Base-by-base conservation (phyloP, 2,329 filamentous ascomycete genomes). In the Cadophora sp. region DNA sequence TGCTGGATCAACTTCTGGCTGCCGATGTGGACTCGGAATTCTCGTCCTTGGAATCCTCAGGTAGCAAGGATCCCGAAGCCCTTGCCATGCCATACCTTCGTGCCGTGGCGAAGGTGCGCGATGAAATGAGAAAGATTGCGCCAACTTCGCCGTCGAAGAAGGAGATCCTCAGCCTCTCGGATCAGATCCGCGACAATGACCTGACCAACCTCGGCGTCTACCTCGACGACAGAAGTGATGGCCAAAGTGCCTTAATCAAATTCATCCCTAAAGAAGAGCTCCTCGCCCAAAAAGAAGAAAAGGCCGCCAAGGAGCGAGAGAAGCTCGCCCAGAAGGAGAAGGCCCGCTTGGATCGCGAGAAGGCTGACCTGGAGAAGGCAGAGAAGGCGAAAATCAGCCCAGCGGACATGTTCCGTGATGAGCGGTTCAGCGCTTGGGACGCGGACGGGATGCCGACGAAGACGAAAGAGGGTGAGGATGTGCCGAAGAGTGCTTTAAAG, bases 131-230 rank as follows among this genome's bases (percentile, higher is more conserved):
- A 4, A 82, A 82, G 7, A 79, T 92, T 0, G 84, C 85, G 4
- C 79, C 82, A 0, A 75, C 80, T 0, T 79, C 84, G 0, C 80
- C 84, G 19, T 83, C 88, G 1, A 88, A 91, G 68, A 92, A 93
- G 77, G 86, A 91, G 3, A 89, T 96, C 46, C 87, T 97, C 1
- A 80, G 84, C 0, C 86, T 97, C 58, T 96, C 91, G 72, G 95
- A 97, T 77, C 85, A 87, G 22, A 87, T 97, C 53, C 91, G 94
- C 63, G 92, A 97, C 78, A 85, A 88, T 11, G 89, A 94, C 66
- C 87, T 97, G 12, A 94, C 92, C 75, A 89, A 94, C 67, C 82
- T 97, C 0, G 92, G 91, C 46, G 91, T 97, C 67, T 97, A 97
- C 76, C 88, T 97, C 0, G 94, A 97, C 77, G 94, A 97, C 76